Percentiles rank a stretch among this genome's conserved stretches.
These are phyloP conservation scores for Metschnikowia shivogae DNA, from an alignment of 805 yeast species.

Conservation along the genomic window DNA sequence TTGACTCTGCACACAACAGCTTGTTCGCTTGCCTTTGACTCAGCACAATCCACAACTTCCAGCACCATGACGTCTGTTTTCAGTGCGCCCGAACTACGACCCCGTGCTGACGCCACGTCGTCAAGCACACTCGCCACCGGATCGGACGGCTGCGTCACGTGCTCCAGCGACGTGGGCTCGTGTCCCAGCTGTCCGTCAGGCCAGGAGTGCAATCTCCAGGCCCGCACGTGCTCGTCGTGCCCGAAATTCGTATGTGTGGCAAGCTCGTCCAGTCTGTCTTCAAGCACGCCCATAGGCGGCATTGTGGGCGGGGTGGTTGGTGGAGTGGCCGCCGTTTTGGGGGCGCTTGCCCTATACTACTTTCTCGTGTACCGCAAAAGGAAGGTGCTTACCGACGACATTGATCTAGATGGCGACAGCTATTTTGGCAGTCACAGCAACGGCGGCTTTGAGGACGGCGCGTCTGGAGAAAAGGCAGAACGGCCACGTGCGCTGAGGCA, in stretches of 20 bases:
- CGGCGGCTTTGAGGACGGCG: conserved; percentile 7
- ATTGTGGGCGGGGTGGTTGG: conserved; percentile 74
- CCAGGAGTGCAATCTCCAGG: conserved; percentile 13
- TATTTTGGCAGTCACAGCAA: conserved; percentile 8
- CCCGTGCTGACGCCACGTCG: conserved; percentile 10
- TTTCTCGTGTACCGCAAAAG: conserved; percentile 30
- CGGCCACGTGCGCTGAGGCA: conserved; percentile 8
- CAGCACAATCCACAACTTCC: background rate
- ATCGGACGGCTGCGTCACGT: conserved; percentile 38
- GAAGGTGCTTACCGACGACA: conserved; percentile 28
- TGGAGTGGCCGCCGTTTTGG: conserved; percentile 45
- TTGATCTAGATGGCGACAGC: conserved; percentile 13
- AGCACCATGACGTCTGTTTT: background rate
- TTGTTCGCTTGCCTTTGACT: too few relatives aligned
- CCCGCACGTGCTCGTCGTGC: conserved; percentile 15
- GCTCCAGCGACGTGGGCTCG: conserved; percentile 36
- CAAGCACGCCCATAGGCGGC: conserved; percentile 36
- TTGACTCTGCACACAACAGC: too few relatives aligned
- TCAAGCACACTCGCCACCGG: conserved; percentile 18
- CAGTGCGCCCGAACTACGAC: conserved; percentile 11
- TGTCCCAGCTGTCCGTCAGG: conserved; percentile 43
- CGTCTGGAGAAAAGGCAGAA: conserved; percentile 9
- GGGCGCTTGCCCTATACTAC: conserved; percentile 33
- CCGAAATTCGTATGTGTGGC: conserved; percentile 13
- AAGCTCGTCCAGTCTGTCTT: background rate